Evolutionary conservation across 1,284 basidiomycete species (phyloP).

Genomic region (Tremellales sp.): DNA sequence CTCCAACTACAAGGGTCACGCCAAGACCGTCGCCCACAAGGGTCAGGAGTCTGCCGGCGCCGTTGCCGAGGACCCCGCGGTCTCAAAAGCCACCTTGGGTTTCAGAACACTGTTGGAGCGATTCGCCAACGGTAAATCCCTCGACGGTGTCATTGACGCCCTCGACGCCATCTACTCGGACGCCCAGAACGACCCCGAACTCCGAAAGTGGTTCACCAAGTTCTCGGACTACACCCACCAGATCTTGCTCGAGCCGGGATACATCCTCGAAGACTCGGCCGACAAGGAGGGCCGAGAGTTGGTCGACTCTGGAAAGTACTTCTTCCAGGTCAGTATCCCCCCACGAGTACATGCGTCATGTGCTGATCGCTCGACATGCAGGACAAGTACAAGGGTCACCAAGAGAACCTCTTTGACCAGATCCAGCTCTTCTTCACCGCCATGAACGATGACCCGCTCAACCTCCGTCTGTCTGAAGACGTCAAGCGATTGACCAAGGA

Average conservation of each 20-base stretch:
- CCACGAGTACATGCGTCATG: too few relatives aligned
- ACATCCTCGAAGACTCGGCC: conserved; percentile 74
- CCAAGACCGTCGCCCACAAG: conserved; percentile 51
- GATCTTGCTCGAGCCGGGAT: conserved; percentile 81
- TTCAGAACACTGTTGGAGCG: conserved; percentile 81
- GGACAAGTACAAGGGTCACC: conserved; percentile 78
- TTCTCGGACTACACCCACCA: conserved; percentile 66
- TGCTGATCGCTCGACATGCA: too few relatives aligned
- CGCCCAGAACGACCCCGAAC: conserved; percentile 68
- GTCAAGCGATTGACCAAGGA: conserved; percentile 79
- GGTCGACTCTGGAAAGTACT: conserved; percentile 65
- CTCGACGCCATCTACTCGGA: conserved; percentile 72
- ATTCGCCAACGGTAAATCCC: conserved; percentile 70
- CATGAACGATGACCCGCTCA: conserved; percentile 79
- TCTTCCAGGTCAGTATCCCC: too few relatives aligned
- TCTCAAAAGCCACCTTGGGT: conserved; percentile 61
- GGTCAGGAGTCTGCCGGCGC: conserved; percentile 48
- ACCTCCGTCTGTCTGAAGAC: conserved; percentile 74
- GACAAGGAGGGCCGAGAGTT: conserved; percentile 61
- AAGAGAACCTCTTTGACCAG: conserved; percentile 72
- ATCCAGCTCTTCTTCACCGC: conserved; percentile 73
- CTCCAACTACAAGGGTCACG: conserved; percentile 71
- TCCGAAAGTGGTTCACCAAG: conserved; percentile 70
- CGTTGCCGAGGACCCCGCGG: conserved; percentile 55
- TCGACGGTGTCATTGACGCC: conserved; percentile 68